These are phyloP conservation scores for Claviceps humidiphila DNA, from an alignment of 2,329 filamentous ascomycete species.

Conservation along the genomic window DNA sequence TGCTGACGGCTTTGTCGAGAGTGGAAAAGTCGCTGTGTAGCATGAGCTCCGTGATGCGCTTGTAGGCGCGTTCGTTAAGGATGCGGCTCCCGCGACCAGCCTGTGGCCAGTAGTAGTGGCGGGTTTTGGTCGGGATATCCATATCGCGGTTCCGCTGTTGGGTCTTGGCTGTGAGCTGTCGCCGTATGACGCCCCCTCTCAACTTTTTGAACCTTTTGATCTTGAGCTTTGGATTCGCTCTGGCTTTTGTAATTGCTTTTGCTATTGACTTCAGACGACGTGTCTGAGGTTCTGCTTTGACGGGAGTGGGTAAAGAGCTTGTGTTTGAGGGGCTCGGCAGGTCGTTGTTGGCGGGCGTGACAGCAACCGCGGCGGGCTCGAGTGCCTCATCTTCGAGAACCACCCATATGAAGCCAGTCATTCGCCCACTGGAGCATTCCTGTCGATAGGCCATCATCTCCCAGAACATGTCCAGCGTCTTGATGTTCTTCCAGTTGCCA, in stretches of 20 bases:
- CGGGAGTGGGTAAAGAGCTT: constrained; percentile 20
- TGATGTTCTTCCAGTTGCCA: constrained; percentile 73
- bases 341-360: constrained; percentile 3
- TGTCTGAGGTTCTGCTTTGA: constrained; percentile 9
- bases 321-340: constrained; percentile 17
- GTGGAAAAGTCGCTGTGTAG: constrained; percentile 63
- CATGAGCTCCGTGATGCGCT: constrained; percentile 54
- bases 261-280: not conserved
- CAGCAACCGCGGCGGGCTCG: not conserved
- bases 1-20: constrained; percentile 45
- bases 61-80: constrained; percentile 51
- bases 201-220: constrained; percentile 32
- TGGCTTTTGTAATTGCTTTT: constrained; percentile 15
- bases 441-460: constrained; percentile 96
- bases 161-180: constrained; percentile 53
- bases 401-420: constrained; percentile 92
- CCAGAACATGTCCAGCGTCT: constrained; percentile 86
- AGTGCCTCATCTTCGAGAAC: constrained; percentile 50
- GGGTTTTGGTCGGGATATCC: constrained; percentile 36
- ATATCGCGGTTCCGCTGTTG: constrained; percentile 35
- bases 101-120: constrained; percentile 53
- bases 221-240: constrained; percentile 8
- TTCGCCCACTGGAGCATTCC: constrained; percentile 81
- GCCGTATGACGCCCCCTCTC: constrained; percentile 47
- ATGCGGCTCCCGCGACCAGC: constrained; percentile 50